These are phyloP conservation scores for Canavalia ensiformis DNA, from an alignment of 306 rosid genomes.

Conservation along the genomic window DNA sequence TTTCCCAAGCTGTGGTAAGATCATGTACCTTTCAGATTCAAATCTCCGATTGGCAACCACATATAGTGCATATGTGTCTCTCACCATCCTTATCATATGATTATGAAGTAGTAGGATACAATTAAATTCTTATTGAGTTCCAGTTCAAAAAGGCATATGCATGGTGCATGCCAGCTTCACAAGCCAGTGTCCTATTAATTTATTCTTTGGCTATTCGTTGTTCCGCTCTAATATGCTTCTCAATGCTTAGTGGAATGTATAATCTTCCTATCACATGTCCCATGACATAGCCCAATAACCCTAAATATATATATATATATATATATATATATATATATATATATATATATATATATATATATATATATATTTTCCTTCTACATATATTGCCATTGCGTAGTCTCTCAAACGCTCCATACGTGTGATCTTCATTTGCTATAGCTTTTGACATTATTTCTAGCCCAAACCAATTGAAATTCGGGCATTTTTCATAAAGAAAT, in stretches of 20 bases:
- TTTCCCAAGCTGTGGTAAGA: conserved; percentile 13
- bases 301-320: neutral
- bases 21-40: neutral
- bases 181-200: conserved; percentile 24
- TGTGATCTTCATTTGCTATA: neutral
- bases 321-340: neutral
- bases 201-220: conserved; percentile 19
- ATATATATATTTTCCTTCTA: neutral
- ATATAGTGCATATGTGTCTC: neutral
- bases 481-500: no score
- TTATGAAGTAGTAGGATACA: neutral
- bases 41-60: conserved; percentile 10
- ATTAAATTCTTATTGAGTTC: conserved; percentile 35
- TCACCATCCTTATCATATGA: conserved; percentile 46
- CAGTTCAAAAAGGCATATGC: conserved; percentile 39
- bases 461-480: neutral
- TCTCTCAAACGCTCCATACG: no score
- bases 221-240: conserved; percentile 11
- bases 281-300: neutral
- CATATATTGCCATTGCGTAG: no score
- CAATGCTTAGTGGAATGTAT: neutral
- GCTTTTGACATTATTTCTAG: neutral
- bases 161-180: conserved; percentile 54
- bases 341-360: no score
- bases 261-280: conserved; percentile 11